These are phyloP conservation scores for Aleurites moluccanus DNA, from an alignment of 441 rosid genomes.

Conservation along the genomic window DNA sequence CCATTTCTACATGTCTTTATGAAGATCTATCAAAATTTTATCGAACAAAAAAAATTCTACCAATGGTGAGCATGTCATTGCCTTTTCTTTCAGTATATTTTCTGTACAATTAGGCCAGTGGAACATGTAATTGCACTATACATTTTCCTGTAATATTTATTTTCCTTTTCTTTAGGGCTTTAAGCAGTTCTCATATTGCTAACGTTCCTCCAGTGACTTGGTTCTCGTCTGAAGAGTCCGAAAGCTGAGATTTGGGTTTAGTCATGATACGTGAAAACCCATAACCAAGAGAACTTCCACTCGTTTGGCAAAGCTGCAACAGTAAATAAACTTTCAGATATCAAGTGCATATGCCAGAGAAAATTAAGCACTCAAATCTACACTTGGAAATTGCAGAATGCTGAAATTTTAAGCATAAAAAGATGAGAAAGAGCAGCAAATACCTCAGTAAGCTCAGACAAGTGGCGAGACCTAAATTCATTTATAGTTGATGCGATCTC, in stretches of 20 bases:
- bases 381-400: background rate
- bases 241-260: conserved; percentile 51
- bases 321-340: background rate
- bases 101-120: conserved; percentile 40
- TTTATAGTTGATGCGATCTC: conserved; percentile 92
- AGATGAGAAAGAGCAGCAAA: background rate
- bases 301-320: conserved; percentile 76
- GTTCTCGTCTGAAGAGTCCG: conserved; percentile 70
- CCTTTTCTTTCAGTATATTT: conserved; percentile 17
- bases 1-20: background rate
- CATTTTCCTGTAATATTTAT: conserved; percentile 12
- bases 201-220: conserved; percentile 69
- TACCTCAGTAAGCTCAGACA: conserved; percentile 94
- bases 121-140: conserved; percentile 31
- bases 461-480: conserved; percentile 89
- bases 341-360: background rate
- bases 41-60: conserved; percentile 7
- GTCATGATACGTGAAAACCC: conserved; percentile 69
- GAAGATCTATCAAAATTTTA: conserved; percentile 22
- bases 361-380: background rate
- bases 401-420: background rate
- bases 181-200: conserved; percentile 44
- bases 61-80: background rate
- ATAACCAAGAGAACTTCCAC: conserved; percentile 90
- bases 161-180: conserved; percentile 8